Base-by-base conservation (phyloP, 495 filamentous ascomycete species). In the Talaromyces stipitatus region DNA sequence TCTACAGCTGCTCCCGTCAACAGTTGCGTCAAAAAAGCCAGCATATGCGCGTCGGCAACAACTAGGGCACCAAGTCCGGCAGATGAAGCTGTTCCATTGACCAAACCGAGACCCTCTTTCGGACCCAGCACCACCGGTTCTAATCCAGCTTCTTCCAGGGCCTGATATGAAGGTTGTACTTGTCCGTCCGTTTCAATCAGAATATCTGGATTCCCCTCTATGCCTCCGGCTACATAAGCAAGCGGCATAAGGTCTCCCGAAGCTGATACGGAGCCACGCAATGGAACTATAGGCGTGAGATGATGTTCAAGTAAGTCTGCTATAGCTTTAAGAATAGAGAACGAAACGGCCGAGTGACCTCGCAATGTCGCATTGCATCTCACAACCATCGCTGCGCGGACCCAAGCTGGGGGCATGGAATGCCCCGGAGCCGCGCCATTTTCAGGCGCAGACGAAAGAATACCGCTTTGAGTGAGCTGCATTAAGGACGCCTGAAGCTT, bases 221-320 rank as follows among this genome's bases (percentile, higher is more conserved):
- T 54, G 0, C 72, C 69, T 4, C 80, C 82, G 12, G 78, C 84
- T 26, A 86, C 68, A 60, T 85, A 86, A 0, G 82, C 78, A 2
- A 87, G 69, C 0, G 85, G 82, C 33, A 70, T 78, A 2, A 89
- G 60, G 61, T 89, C 85, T 0, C 85, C 85, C 0, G 84, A 87
- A 1, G 84, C 84, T 7, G 85, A 88, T 18, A 89, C 83, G 47
- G 74, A 82, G 4, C 86, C 85, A 0, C 83, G 71, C 3, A 87
- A 64, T 0, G 86, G 85, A 0, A 86, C 64, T 0, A 82, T 45
- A 0, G 86, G 86, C 0, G 73, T 74, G 52, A 84, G 65, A 52
- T 78, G 69, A 1, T 75, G 58, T 4, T 72, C 43, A 20, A 86
- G 61, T 4, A 85, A 64, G 9, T 60, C 64, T 28, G 73, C 61